Evolutionary conservation across 768 basidiomycete genomes (phyloP).

Genomic region (Lactarius indigo): DNA sequence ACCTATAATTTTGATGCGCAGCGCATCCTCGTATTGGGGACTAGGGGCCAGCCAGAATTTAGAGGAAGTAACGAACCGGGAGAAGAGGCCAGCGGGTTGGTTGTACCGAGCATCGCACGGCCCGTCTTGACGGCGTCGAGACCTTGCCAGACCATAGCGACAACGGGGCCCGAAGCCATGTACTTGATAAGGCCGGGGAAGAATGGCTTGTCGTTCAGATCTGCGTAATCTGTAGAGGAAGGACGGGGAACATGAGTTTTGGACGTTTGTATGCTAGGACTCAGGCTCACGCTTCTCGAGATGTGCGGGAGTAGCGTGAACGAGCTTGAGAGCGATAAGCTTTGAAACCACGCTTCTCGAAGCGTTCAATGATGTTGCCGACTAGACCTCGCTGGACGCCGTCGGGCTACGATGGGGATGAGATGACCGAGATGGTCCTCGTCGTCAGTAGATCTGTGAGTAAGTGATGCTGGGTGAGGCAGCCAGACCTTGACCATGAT

Average conservation of each 20-base stretch:
- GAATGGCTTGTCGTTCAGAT: conserved; percentile 92
- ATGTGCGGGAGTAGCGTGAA: conserved; percentile 72
- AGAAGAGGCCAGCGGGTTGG: conserved; percentile 89
- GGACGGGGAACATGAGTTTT: not conserved
- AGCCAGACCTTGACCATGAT: conserved; percentile 96
- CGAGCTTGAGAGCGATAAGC: conserved; percentile 92
- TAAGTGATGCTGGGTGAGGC: not conserved
- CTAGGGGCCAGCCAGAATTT: too few species aligned
- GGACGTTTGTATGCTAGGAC: conserved; percentile 13
- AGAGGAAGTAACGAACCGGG: conserved; percentile 54
- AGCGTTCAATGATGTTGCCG: conserved; percentile 92
- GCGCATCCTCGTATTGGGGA: not conserved
- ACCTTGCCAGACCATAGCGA: conserved; percentile 95
- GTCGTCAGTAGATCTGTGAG: conserved; percentile 10
- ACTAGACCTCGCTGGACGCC: conserved; percentile 96
- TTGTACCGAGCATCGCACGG: conserved; percentile 92
- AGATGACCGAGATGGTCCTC: conserved; percentile 3
- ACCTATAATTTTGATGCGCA: conserved; percentile 40
- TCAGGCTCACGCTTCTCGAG: conserved; percentile 76
- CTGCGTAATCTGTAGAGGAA: conserved; percentile 74
- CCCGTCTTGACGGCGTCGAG: conserved; percentile 93
- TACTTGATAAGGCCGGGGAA: conserved; percentile 96
- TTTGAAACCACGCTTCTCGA: conserved; percentile 99
- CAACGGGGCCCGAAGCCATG: conserved; percentile 94
- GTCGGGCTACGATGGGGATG: conserved; percentile 69